phyloP scores from a whole-genome alignment of 2,329 filamentous ascomycete genomes.

The Trichophyton schoenleinii region DNA sequence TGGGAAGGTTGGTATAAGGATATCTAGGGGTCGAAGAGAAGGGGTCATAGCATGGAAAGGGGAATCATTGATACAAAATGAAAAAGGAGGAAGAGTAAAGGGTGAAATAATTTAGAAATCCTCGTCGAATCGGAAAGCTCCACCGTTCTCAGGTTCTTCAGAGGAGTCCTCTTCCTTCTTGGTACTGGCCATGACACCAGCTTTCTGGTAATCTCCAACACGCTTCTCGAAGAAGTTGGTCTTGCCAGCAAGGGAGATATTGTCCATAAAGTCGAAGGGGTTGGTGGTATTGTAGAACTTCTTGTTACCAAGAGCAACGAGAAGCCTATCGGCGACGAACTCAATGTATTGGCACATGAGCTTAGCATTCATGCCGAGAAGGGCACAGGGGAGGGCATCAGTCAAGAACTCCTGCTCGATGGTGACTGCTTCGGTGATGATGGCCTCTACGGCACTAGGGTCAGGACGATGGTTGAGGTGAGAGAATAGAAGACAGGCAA shows the following conservation, averaged over 20 bases:
- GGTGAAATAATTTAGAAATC: slow-evolving; percentile 60
- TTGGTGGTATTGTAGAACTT: slow-evolving; percentile 89
- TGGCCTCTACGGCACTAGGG: slow-evolving; percentile 66
- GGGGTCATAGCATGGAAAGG: slow-evolving; percentile 7
- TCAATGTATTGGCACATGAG: slow-evolving; percentile 99
- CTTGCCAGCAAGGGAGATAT: slow-evolving; percentile 96
- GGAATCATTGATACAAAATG: slow-evolving; percentile 15
- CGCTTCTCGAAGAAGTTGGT: slow-evolving; percentile 99
- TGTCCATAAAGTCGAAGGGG: slow-evolving; percentile 99
- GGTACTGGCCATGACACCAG: slow-evolving; percentile 91
- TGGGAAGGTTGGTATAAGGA: slow-evolving; percentile 18
- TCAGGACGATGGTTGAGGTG: slow-evolving; percentile 84
- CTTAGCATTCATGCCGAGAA: slow-evolving; percentile 93
- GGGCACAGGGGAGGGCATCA: slow-evolving; percentile 79
- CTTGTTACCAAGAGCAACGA: slow-evolving; percentile 82
- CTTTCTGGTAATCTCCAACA: slow-evolving; percentile 98
- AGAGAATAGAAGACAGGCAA: slow-evolving; percentile 94
- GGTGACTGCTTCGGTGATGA: slow-evolving; percentile 84
- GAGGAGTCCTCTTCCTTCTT: slow-evolving; percentile 50
- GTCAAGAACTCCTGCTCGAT: slow-evolving; percentile 98
- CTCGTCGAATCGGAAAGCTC: slow-evolving; percentile 87
- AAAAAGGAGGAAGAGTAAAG: not conserved
- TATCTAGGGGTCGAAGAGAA: slow-evolving; percentile 12
- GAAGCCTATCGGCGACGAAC: slow-evolving; percentile 92
- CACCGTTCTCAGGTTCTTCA: slow-evolving; percentile 31